Evolutionary conservation across 768 basidiomycete species (phyloP), one percentile per base, ranked within the genome.

Genomic region (Suillus weaverae): DNA sequence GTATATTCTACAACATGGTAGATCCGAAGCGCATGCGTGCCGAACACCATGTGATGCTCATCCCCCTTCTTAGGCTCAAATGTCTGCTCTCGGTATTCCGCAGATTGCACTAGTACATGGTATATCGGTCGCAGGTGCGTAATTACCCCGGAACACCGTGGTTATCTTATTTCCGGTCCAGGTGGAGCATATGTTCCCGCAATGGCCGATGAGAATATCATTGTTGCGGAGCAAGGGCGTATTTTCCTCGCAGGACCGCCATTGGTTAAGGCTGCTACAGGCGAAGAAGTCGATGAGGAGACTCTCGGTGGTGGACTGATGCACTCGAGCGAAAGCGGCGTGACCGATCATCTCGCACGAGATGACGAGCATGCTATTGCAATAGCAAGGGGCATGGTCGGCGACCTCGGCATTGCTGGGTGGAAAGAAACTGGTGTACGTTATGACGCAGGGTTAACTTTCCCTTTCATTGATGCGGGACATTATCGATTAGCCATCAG

Each of bases 1-100:
- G 95, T 6, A 97, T 97, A 72, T 98, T 98, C 79, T 97, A 95
- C 76, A 97, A 98, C 71, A 97, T 97, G 94, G 95, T 90, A 48
- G 61, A 56, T 22, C 53, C 30, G 48, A 56, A 69, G 44, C n/a
- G 48, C 57, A 36, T 26, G 18, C 60, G 33, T n/a, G 61, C 60
- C 38, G 50, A 8, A 18, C 8, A 11, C 64, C 43, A 61, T 38
- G n/a, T 66, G 13, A 46, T 70, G 65, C 70, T 69, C 41, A 56
- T 43, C 4, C 41, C n/a, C 22, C 44, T 60, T 55, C 51, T 20
- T 70, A 93, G 91, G 92, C 92, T 6, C 94, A 94, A 81, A 91
- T 97, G 92, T 96, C 94, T 56, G 93, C 94, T 1, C 80, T 94
- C 0, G 89, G 91, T 0, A 94, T 96, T 32, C 94, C 95, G 0